Conservation (phyloP, 2,329 filamentous ascomycete genomes). For the Cordyceps pruinosa region DNA sequence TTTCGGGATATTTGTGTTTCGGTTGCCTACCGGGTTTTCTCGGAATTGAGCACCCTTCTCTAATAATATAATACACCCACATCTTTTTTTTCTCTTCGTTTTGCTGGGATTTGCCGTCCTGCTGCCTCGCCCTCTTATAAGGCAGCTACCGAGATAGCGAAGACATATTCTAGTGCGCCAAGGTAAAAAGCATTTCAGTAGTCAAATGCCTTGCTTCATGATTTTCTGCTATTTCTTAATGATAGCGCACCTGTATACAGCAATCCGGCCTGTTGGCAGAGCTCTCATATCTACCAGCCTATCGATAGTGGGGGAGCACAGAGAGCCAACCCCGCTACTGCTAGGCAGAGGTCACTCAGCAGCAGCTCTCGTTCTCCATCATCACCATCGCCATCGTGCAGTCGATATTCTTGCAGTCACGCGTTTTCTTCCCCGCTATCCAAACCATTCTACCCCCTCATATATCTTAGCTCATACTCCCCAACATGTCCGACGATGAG, state of each 20-base stretch:
- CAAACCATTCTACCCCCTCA: too few relatives aligned
- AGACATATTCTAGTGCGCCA: too few relatives aligned
- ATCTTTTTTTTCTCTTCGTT: background rate
- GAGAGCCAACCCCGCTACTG: background rate
- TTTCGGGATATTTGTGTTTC: constrained; percentile 24
- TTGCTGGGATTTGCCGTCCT: background rate
- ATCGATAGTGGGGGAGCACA: background rate
- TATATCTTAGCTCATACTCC: background rate
- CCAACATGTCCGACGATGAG: constrained; percentile 45
- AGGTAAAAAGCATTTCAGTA: too few relatives aligned
- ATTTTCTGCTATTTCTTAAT: background rate
- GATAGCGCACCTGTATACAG: too few relatives aligned
- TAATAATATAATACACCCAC: too few relatives aligned
- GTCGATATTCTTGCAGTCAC: background rate
- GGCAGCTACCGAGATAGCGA: too few relatives aligned
- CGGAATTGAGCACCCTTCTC: background rate
- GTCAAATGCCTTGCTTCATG: too few relatives aligned
- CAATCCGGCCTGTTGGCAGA: too few relatives aligned
- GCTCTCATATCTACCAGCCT: too few relatives aligned
- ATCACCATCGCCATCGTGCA: background rate
- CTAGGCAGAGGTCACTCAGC: background rate
- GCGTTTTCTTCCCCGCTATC: background rate
- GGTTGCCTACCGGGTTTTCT: constrained; percentile 17
- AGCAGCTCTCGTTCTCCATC: background rate
- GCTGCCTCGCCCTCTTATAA: background rate